Evolutionary conservation across 73 alveolate genomes (phyloP).

Genomic region (Paramecium tetraurelia): DNA sequence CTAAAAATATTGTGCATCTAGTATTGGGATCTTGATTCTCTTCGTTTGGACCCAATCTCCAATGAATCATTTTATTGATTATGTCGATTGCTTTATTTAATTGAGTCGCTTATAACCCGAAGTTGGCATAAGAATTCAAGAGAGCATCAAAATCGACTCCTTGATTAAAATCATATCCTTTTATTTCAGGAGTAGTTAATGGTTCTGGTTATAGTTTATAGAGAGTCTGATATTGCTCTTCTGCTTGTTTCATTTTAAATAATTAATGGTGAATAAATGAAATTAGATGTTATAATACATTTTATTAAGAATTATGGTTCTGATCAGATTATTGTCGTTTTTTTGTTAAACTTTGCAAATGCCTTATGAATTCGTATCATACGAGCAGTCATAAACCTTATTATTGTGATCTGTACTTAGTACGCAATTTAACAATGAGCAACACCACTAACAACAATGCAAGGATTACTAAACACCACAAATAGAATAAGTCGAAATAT

Average conservation of each 20-base stretch:
- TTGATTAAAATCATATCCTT: conserved; percentile 97
- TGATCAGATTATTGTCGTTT: background rate
- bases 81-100: conserved; percentile 85
- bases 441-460: background rate
- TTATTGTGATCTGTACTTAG: background rate
- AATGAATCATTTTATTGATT: conserved; percentile 93
- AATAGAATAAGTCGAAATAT: background rate
- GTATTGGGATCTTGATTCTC: conserved; percentile 70
- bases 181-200: conserved; percentile 61
- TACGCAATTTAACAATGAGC: background rate
- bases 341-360: background rate
- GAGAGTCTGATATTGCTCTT: background rate
- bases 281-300: background rate
- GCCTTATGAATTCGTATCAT: background rate
- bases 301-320: background rate
- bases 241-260: conserved; percentile 8
- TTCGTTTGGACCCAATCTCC: conserved; percentile 65
- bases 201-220: conserved; percentile 61
- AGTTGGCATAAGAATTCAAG: conserved; percentile 68
- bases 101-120: conserved; percentile 92
- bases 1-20: conserved; percentile 94
- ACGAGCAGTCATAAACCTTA: background rate
- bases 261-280: background rate
- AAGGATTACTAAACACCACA: background rate
- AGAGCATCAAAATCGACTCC: conserved; percentile 87